Evolutionary conservation across 768 basidiomycete species (phyloP).

Genomic region (Lentinula sp.): DNA sequence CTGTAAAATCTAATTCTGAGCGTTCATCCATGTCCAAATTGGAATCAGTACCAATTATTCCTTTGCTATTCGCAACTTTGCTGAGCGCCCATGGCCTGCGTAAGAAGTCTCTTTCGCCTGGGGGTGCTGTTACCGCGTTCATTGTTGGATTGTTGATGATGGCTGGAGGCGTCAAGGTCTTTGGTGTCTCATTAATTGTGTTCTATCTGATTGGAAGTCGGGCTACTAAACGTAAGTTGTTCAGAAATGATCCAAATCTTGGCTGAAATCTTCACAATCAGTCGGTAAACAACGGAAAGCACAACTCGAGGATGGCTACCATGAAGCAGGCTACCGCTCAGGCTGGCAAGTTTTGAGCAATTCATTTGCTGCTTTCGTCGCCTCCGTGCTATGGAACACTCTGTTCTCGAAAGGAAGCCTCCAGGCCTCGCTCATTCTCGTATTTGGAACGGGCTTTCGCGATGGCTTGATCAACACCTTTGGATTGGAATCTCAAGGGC

Average conservation of each 20-base stretch:
- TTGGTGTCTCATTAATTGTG: conserved; percentile 61
- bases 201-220: conserved; percentile 79
- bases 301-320: conserved; percentile 71
- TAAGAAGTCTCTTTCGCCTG: conserved; percentile 69
- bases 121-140: conserved; percentile 75
- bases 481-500: conserved; percentile 15
- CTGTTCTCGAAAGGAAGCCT: conserved; percentile 37
- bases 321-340: conserved; percentile 66
- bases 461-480: conserved; percentile 1
- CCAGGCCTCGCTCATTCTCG: conserved; percentile 29
- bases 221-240: conserved; percentile 71
- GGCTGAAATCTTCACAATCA: conserved; percentile 14
- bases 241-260: background rate
- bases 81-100: conserved; percentile 66
- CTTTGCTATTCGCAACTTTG: conserved; percentile 42
- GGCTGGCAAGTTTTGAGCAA: conserved; percentile 84
- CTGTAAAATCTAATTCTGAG: too few relatives aligned
- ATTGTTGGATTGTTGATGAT: conserved; percentile 70
- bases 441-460: conserved; percentile 14
- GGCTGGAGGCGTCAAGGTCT: conserved; percentile 56
- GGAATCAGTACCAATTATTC: conserved; percentile 28
- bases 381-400: conserved; percentile 59
- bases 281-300: conserved; percentile 75
- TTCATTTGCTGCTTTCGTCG: conserved; percentile 57
- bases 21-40: conserved; percentile 35